Evolutionary conservation across 257 asterid species (phyloP), one percentile per base, ranked within the genome.

Genomic region (Plantago elongata): DNA sequence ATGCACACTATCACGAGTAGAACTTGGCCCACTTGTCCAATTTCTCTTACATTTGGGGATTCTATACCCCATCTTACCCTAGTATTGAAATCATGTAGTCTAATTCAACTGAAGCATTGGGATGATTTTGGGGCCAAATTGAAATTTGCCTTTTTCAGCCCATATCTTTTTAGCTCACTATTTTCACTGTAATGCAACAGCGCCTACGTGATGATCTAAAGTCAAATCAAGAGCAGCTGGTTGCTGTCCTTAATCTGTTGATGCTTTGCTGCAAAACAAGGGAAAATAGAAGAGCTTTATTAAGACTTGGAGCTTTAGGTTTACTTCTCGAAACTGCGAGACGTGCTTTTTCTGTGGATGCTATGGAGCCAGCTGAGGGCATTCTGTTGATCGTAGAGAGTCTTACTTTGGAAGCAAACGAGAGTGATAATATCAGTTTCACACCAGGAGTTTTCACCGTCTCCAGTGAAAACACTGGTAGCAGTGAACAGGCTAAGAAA

Each of bases 321-420:
- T 79, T 89, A 52, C 95, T 93, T 61, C 97, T 93, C 56, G 97
- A 93, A 81, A 93, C 96, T 29, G 99, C 99, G 50, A 87, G 99
- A 71, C 90, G 94, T 67, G 99, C 99, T 60, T 93, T 93, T 80
- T 81, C 83, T 58, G 89, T 93, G 22, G 99, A 93, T 75, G 99
- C 97, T 34, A 93, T 93, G 94, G 99, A 93, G 71, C 95, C 96
- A 64, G 99, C 99, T 61, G 99, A 93, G 80, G 99, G 99, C 47
- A 93, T 93, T 72, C 81, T 93, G 44, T 74, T 85, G 70, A 93
- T 93, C 66, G 99, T 93, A 63, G 99, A 93, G 84, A 78, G 87
- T 67, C 89, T 93, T 68, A 87, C 99, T 7, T 61, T 89, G 81
- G 99, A 89, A 84, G 97, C 99, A 64, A 93, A 93, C 58, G 97